Evolutionary conservation across 768 basidiomycete genomes (phyloP).

Genomic region (Boletus sp.): DNA sequence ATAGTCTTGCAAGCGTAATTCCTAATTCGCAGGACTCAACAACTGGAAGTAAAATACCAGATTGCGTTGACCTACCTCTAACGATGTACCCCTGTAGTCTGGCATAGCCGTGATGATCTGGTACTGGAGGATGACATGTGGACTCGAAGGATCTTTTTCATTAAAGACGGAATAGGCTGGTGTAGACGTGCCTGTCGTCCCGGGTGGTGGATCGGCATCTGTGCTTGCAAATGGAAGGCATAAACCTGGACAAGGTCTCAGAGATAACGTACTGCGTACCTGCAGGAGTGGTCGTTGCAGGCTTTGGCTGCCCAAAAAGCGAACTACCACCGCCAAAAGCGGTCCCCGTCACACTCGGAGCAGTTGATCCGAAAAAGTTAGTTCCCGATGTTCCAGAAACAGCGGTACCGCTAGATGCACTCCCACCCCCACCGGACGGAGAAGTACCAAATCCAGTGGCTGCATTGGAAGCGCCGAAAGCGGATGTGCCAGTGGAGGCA

Average conservation of each 20-base stretch:
- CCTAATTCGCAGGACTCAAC: conserved; percentile 39
- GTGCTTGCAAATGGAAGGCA: conserved; percentile 28
- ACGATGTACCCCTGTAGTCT: conserved; percentile 71
- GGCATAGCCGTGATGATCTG: conserved; percentile 83
- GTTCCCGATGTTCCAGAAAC: conserved; percentile 32
- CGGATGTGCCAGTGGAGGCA: conserved; percentile 36
- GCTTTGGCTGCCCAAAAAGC: conserved; percentile 58
- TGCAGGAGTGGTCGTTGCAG: conserved; percentile 41
- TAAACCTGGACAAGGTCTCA: conserved; percentile 9
- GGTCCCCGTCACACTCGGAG: conserved; percentile 25
- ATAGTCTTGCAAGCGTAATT: conserved; percentile 77
- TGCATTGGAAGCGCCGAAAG: conserved; percentile 71
- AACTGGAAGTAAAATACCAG: conserved; percentile 5
- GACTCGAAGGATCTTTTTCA: conserved; percentile 64
- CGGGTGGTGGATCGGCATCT: conserved; percentile 45
- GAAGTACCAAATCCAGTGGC: conserved; percentile 65
- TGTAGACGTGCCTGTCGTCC: conserved; percentile 68
- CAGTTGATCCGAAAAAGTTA: conserved; percentile 35
- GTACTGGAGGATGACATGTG: conserved; percentile 57
- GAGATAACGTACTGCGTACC: conserved; percentile 18
- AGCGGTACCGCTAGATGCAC: conserved; percentile 40
- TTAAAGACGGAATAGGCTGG: conserved; percentile 55
- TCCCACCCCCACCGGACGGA: conserved; percentile 45
- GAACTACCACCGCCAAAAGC: conserved; percentile 47
- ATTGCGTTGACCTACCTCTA: conserved; percentile 51